Percentiles rank a stretch among this genome's conserved stretches.
Conservation (phyloP, 805 yeast species). For the Spathaspora arborariae region DNA sequence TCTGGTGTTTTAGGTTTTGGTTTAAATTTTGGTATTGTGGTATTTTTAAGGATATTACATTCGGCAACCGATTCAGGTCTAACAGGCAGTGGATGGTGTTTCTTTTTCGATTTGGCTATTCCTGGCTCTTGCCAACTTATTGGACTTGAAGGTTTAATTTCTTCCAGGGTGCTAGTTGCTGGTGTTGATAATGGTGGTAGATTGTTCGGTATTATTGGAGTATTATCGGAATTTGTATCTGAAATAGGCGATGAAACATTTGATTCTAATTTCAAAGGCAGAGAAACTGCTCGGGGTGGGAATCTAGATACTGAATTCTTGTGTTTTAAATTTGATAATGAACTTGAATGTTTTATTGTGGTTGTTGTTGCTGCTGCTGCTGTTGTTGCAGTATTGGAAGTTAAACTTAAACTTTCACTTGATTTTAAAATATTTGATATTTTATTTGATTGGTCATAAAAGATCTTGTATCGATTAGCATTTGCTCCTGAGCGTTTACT, state of each 20-base stretch:
- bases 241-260: background rate
- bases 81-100: too few relatives aligned
- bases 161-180: too few relatives aligned
- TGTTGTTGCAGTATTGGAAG: background rate
- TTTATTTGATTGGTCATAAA: conserved; percentile 42
- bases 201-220: too few relatives aligned
- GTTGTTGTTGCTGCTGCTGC: too few relatives aligned
- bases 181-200: too few relatives aligned
- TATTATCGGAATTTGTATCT: background rate
- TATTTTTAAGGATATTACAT: conserved; percentile 2
- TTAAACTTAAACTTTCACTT: conserved; percentile 19
- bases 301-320: conserved; percentile 2
- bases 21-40: conserved; percentile 8
- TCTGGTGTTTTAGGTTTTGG: background rate
- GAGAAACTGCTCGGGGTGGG: background rate
- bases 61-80: conserved; percentile 6
- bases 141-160: background rate
- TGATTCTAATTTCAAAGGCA: background rate
- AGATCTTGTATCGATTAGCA: conserved; percentile 42
- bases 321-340: conserved; percentile 7
- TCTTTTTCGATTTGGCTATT: background rate
- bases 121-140: background rate
- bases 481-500: conserved; percentile 36
- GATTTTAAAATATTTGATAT: conserved; percentile 43
- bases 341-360: conserved; percentile 8